Base-by-base conservation (phyloP, 306 rosid genomes). In the Ormosia semicastrata region DNA sequence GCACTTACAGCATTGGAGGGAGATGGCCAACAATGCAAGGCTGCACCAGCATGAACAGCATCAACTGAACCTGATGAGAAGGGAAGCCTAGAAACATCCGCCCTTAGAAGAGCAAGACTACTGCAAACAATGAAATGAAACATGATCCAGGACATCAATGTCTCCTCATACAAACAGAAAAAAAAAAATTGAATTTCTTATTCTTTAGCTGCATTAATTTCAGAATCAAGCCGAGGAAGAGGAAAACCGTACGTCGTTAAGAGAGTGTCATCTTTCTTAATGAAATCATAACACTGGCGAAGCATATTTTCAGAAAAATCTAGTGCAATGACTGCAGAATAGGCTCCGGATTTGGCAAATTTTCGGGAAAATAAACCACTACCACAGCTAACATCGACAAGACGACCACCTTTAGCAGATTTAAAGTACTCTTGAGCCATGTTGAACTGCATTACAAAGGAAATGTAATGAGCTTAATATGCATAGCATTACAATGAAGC, bases 31-130 rank as follows among this genome's bases (percentile, higher is more conserved):
- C 98, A 95, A 83, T 93, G 98, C 87, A 93, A 81, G 63, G 98
- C 98, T 1, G 99, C 99, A 44, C 96, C 98, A 6, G 99, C 99
- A 76, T 95, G 99, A 83, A 95, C 95, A 77, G 98, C 99, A 77
- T 90, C 94, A 36, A 92, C 90, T 6, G 96, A 95, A 65, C 96
- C 93, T 29, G 98, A 89, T 58, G 92, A 29, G 70, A 95, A 95
- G 40, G 98, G 97, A 80, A 95, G 99, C 89, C 99, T 88, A 37
- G 98, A 89, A 64, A 95, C 91, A 83, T 95, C 99, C 71, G 98
- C 99, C 83, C 99, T 92, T 78, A 95, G 97, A 57, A 95, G 97
- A 78, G 99, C 98, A 75, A 95, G 88, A 85, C 92, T 92, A 82
- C 99, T 93, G 90, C 91, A 81, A 69, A 80, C 66, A 85, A 73